Conservation (phyloP, 139 green algal species). For the Gonium pectorale region DNA sequence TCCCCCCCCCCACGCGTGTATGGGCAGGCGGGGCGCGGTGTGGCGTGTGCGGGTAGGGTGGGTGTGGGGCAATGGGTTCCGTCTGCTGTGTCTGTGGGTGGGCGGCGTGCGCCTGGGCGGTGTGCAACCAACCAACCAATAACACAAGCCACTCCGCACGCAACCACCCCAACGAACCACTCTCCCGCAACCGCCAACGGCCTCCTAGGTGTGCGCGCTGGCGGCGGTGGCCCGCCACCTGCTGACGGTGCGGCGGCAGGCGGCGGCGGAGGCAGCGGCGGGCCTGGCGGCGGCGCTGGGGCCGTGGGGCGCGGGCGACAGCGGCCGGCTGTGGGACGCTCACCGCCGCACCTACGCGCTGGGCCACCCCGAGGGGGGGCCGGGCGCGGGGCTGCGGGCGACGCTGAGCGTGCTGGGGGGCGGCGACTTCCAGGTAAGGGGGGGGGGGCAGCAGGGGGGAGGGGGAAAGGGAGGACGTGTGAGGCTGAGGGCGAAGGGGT, state of each 20-base stretch:
- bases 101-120: no score
- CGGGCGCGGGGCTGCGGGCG: conserved; percentile 32
- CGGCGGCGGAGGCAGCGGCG: background rate
- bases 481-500: no score
- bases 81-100: no score
- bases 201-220: conserved; percentile 45
- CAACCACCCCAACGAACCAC: background rate
- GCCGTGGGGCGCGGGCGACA: conserved; percentile 16
- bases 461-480: no score
- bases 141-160: no score
- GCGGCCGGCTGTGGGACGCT: conserved; percentile 45
- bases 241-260: conserved; percentile 36
- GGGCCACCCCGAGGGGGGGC: conserved; percentile 32
- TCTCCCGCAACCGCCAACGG: background rate
- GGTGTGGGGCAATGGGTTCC: no score
- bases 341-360: conserved; percentile 5
- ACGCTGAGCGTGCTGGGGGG: conserved; percentile 24
- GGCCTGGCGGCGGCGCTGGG: background rate
- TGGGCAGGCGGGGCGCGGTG: no score
- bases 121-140: no score
- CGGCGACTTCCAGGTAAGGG: conserved; percentile 37
- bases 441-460: no score
- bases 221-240: conserved; percentile 58
- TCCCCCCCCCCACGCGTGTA: no score
- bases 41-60: no score